A percentile compares a stretch with the other conserved stretches of the same genome.
These are phyloP conservation scores for Coemansia biformis DNA, from an alignment of 192 early-diverging fungal genomes.

Conservation along the genomic window DNA sequence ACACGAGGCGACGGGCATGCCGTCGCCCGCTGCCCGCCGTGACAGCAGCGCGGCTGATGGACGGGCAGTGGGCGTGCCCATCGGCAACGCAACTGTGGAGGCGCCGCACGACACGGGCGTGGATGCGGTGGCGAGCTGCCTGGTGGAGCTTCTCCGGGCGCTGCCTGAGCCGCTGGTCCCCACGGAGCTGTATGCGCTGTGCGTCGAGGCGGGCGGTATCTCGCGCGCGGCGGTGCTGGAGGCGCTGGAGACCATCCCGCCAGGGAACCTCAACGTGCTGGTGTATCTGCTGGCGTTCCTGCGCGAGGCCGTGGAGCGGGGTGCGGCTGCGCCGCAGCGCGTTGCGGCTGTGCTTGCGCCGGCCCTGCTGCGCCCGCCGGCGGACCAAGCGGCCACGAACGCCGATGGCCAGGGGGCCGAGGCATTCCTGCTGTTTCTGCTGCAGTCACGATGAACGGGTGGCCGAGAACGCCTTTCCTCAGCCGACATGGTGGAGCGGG, in stretches of 20 bases:
- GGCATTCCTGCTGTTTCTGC: slow-evolving; percentile 23
- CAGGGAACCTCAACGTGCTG: slow-evolving; percentile 68
- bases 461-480: too few relatives aligned
- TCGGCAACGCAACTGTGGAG: slow-evolving; percentile 16
- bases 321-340: slow-evolving; percentile 24
- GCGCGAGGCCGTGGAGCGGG: slow-evolving; percentile 53
- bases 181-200: slow-evolving; percentile 54
- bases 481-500: too few relatives aligned
- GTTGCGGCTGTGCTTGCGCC: slow-evolving; percentile 32
- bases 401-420: slow-evolving; percentile 13
- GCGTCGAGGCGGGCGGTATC: slow-evolving; percentile 57
- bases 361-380: slow-evolving; percentile 24
- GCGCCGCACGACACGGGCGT: slow-evolving; percentile 54
- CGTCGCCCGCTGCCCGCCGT: too few relatives aligned
- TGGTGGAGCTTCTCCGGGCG: slow-evolving; percentile 65
- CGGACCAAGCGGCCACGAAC: not conserved
- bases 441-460: not conserved
- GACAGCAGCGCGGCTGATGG: slow-evolving; percentile 8
- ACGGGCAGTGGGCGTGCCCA: slow-evolving; percentile 9
- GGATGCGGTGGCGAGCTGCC: slow-evolving; percentile 60
- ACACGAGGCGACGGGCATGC: too few relatives aligned
- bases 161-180: slow-evolving; percentile 74
- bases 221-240: slow-evolving; percentile 46
- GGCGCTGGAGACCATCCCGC: slow-evolving; percentile 57
- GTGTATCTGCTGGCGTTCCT: slow-evolving; percentile 79